A percentile compares a stretch with the other conserved stretches of the same genome.
phyloP scores from a whole-genome alignment of 2,329 filamentous ascomycete species.

The Ophiostoma sp. region DNA sequence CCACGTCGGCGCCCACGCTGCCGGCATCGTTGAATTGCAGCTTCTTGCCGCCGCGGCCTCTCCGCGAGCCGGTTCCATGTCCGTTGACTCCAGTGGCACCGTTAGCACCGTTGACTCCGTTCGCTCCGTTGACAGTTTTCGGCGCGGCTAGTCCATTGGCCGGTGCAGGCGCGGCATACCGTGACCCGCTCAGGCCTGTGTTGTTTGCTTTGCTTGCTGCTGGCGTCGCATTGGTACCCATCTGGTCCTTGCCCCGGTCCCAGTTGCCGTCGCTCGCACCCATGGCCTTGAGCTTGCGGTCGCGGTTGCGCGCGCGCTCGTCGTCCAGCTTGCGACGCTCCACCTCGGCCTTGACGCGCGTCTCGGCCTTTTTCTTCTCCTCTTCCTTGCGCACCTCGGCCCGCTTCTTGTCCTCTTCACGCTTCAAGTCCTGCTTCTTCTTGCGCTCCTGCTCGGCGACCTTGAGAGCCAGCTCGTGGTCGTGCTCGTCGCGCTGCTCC shows the following conservation, averaged over 20 bases:
- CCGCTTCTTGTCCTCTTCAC: conserved; percentile 43
- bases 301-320: conserved; percentile 55
- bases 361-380: conserved; percentile 34
- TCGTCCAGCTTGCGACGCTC: conserved; percentile 50
- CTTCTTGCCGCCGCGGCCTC: not conserved
- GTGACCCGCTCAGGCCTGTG: conserved; percentile 23
- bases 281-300: conserved; percentile 57
- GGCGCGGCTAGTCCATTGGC: not conserved
- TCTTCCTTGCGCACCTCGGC: conserved; percentile 36
- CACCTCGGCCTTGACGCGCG: conserved; percentile 44
- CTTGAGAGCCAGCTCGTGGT: conserved; percentile 44
- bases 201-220: too few relatives aligned
- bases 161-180: conserved; percentile 15
- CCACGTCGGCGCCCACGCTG: conserved; percentile 25
- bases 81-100: not conserved
- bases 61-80: not conserved
- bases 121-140: not conserved
- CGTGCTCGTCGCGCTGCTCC: conserved; percentile 51
- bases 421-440: conserved; percentile 39
- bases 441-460: conserved; percentile 47
- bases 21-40: conserved; percentile 25
- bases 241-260: conserved; percentile 52
- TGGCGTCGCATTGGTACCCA: not conserved
- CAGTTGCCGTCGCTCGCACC: conserved; percentile 49
- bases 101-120: not conserved